Evolutionary conservation across 306 rosid genomes (phyloP), one percentile per base, ranked within the genome.

Genomic region (Begonia peltatifolia): DNA sequence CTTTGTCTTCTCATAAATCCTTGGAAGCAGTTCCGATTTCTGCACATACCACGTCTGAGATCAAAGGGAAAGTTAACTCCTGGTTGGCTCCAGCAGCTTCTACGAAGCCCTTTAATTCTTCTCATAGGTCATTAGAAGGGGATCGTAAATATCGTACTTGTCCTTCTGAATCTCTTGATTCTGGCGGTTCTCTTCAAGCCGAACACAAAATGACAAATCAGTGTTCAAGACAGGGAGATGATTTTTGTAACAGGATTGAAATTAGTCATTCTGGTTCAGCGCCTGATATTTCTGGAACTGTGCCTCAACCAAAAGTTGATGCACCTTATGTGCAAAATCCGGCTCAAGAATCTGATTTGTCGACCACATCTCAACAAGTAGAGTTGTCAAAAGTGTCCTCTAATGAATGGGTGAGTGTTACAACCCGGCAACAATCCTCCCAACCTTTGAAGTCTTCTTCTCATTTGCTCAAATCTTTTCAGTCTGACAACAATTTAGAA

Each of bases 391-490:
- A 78, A 56, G 60, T 49, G 57, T 54, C 60, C 55, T 73, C 69
- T 56, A 78, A 79, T 64, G 78, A 80, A 36, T 89, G 95, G 95
- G 79, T 74, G 41, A 80, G 43, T 68, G 81, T 82, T 58, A 71
- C 87, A 47, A 41, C 69, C 59, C 84, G 67, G 67, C 92, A 84
- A 58, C 75, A 48, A 60, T 43, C 51, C 62, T 42, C 63, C 30
- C 72, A 75, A 63, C 63, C 77, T 52, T 59, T 68, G 48, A 75
- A 60, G 63, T 49, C 53, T 61, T 50, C 38, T 30, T 30, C 75
- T 4, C 46, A 64, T 64, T 50, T 59, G 30, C 50, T 72, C 23
- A 60, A 60, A 47, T 56, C 93, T 43, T 81, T 50, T 6, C 71
- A 63, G 58, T 63, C 75, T 57, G 53, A 60, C 53, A 71, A 64